A percentile compares a stretch with the other conserved stretches of the same genome.
These are phyloP conservation scores for Barbarea vulgaris DNA, from an alignment of 345 rosid genomes.

Conservation along the genomic window DNA sequence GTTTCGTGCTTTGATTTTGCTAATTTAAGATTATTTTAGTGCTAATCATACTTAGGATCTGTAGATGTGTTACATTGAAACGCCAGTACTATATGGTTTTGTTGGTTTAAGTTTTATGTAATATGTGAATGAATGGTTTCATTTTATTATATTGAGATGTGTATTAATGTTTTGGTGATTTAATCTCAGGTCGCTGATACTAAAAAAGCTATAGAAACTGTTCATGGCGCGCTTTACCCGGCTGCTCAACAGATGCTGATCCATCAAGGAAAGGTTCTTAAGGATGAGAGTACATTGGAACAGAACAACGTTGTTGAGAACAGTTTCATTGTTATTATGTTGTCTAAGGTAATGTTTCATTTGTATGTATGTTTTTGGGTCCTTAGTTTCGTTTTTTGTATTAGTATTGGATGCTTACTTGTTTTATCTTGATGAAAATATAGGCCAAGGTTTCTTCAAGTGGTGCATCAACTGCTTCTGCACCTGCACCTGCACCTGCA, in stretches of 20 bases:
- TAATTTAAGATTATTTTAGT: neutral
- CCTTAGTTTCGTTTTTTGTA: neutral
- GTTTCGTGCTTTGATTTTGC: neutral
- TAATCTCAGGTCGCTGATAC: conserved; percentile 69
- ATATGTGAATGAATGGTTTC: neutral
- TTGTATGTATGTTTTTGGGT: neutral
- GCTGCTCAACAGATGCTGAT: conserved; percentile 87
- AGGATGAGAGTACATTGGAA: conserved; percentile 67
- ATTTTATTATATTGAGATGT: conserved; percentile 4
- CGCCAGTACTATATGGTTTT: neutral
- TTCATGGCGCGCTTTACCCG: conserved; percentile 71
- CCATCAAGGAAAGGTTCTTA: conserved; percentile 80
- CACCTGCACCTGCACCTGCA: conserved; percentile 16
- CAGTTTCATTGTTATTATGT: conserved; percentile 86
- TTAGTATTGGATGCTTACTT: neutral
- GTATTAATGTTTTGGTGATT: neutral
- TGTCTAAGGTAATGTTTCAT: conserved; percentile 63
- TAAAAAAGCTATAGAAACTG: conserved; percentile 65
- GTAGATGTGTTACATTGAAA: neutral
- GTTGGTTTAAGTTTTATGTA: neutral
- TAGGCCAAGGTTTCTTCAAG: conserved; percentile 38
- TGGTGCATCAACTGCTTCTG: conserved; percentile 39
- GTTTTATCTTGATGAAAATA: neutral
- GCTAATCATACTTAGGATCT: conserved; percentile 1
- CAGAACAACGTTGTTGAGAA: conserved; percentile 74